Evolutionary conservation across 2,329 filamentous ascomycete genomes (phyloP).

Genomic region (Aspergillus nomiae): DNA sequence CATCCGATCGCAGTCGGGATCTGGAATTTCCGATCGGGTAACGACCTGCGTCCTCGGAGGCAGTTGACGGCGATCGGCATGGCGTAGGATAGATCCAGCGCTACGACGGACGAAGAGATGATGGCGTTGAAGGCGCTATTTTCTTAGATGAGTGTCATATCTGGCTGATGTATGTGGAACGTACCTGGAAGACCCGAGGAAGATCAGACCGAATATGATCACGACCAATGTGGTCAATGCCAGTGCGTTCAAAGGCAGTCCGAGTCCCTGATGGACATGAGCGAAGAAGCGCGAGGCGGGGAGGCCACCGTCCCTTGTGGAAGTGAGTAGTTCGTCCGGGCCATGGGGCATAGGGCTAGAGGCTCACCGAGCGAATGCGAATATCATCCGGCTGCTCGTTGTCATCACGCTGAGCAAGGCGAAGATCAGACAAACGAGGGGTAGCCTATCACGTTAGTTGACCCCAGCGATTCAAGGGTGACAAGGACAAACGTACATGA

Average conservation of each 20-base stretch:
- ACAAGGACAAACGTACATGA: slow-evolving; percentile 49
- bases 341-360: background rate
- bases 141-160: slow-evolving; percentile 4
- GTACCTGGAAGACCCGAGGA: slow-evolving; percentile 60
- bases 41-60: slow-evolving; percentile 63
- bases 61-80: slow-evolving; percentile 72
- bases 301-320: slow-evolving; percentile 62
- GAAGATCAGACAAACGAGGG: slow-evolving; percentile 30
- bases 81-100: slow-evolving; percentile 70
- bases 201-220: slow-evolving; percentile 68
- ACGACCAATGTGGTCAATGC: slow-evolving; percentile 62
- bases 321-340: background rate
- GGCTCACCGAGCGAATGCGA: slow-evolving; percentile 30
- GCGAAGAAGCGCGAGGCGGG: slow-evolving; percentile 63
- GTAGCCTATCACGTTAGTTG: slow-evolving; percentile 25
- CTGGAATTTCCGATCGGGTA: slow-evolving; percentile 62
- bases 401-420: slow-evolving; percentile 35
- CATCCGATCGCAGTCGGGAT: slow-evolving; percentile 59
- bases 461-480: background rate
- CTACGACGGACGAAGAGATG: slow-evolving; percentile 69
- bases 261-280: slow-evolving; percentile 60
- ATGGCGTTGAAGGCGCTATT: slow-evolving; percentile 69
- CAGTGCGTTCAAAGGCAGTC: slow-evolving; percentile 67
- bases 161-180: background rate
- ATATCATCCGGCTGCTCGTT: slow-evolving; percentile 35